Evolutionary conservation across 108 stramenopile species (phyloP), one percentile per base, ranked within the genome.

Genomic region (Stephanodiscus triporus): DNA sequence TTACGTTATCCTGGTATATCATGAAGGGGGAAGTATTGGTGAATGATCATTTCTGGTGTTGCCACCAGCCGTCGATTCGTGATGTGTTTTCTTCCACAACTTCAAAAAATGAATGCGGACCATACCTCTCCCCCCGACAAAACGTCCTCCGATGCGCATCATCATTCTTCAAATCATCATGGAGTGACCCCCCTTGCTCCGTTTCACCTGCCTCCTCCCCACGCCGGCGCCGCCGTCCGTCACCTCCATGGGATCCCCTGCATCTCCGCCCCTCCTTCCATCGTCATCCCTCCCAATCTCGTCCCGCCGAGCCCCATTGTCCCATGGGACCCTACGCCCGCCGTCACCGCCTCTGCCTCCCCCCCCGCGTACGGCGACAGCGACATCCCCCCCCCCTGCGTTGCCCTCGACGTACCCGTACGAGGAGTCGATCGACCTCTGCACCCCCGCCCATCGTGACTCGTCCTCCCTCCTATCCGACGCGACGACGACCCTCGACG

Each of bases 131-230:
- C 32, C 32, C 2, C 32, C 32, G 32, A 2, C 2, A 34, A 34
- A 2, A 34, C 2, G 5, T 34, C 32, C 32, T 34, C 32, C 32
- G 32, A 34, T 5, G 32, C 32, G n/a, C 32, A 34, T 45, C 43
- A 0, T 45, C 43, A 45, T 16, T 45, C 43, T 45, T 2, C 43
- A 13, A 38, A 61, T 37, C 60, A 61, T 37, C 37, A 42, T 42
- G 20, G 60, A 61, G 37, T 76, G 75, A 29, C 75, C 75, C 1
- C 75, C 75, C 60, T 64, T 68, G 48, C 75, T 76, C 23, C 75
- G 58, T 59, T 76, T 76, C 14, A 68, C 75, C 58, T 76, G 66
- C 48, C 75, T 59, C 58, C 45, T 43, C 9, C 49, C 51, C 2
- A 24, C 26, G 43, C 43, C 43, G 2, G 14, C 43, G 16, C 13